Percentiles rank a stretch among this genome's conserved stretches.
These are phyloP conservation scores for Fagus sylvatica DNA, from an alignment of 306 rosid genomes.

Conservation along the genomic window DNA sequence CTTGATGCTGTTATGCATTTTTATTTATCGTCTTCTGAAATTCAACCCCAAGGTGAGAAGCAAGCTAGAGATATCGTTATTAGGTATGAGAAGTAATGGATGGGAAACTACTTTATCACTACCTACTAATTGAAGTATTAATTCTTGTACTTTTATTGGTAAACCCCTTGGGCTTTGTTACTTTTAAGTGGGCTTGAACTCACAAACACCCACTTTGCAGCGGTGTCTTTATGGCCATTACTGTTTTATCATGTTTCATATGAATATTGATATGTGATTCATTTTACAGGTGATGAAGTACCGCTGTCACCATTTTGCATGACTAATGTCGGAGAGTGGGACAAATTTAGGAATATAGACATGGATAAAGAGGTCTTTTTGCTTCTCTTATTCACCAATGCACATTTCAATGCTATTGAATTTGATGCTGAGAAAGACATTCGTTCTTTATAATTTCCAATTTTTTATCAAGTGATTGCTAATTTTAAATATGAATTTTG, in stretches of 20 bases:
- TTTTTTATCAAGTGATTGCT: not conserved
- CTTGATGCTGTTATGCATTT: not conserved
- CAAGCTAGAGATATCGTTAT: not conserved
- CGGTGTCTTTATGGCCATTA: slow-evolving; percentile 12
- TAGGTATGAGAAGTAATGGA: not conserved
- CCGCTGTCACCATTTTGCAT: slow-evolving; percentile 76
- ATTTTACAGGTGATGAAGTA: slow-evolving; percentile 75
- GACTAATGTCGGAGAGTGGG: slow-evolving; percentile 86
- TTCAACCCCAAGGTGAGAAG: not conserved
- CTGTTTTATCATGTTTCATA: slow-evolving; percentile 3
- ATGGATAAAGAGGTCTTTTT: slow-evolving; percentile 87
- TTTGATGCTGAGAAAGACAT: not conserved
- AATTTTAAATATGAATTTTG: not conserved
- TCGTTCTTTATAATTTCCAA: not conserved
- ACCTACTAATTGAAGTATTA: not conserved
- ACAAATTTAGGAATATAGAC: slow-evolving; percentile 90
- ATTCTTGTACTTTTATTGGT: not conserved
- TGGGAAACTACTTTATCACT: not conserved
- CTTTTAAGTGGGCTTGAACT: slow-evolving; percentile 18
- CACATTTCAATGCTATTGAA: not conserved
- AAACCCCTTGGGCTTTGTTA: slow-evolving; percentile 4
- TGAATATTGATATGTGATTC: slow-evolving; percentile 27
- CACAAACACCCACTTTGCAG: not conserved
- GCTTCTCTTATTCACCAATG: slow-evolving; percentile 8
- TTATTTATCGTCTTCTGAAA: not conserved